phyloP scores from a whole-genome alignment of 108 stramenopile species.

The Epithemia pelagica region DNA sequence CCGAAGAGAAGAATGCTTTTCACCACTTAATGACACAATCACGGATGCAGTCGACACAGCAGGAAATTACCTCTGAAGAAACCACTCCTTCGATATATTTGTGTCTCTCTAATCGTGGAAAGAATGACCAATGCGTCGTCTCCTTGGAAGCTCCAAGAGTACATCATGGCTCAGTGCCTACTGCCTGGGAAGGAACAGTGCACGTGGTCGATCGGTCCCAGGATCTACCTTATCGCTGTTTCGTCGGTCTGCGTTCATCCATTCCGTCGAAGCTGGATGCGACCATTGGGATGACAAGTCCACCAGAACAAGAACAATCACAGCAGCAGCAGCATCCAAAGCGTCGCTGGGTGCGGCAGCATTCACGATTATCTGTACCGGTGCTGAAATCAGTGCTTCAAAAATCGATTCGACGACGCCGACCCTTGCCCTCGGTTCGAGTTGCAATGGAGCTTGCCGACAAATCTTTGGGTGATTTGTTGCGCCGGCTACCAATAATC shows the following conservation, averaged over 20 bases:
- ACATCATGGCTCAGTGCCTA: not conserved
- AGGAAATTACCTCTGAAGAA: not conserved
- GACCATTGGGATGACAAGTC: conserved; percentile 23
- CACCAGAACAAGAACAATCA: conserved; percentile 11
- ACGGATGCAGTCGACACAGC: conserved; percentile 20
- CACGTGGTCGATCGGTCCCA: conserved; percentile 10
- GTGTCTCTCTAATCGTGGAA: not conserved
- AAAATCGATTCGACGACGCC: conserved; percentile 71
- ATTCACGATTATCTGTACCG: conserved; percentile 63
- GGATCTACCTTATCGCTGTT: conserved; percentile 1
- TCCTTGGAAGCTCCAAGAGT: not conserved
- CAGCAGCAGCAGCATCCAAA: not conserved
- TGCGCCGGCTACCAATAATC: conserved; percentile 85
- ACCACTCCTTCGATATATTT: not conserved
- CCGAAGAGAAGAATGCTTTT: conserved; percentile 30
- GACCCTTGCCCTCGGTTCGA: conserved; percentile 68
- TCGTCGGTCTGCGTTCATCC: not conserved
- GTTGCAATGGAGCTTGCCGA: conserved; percentile 80
- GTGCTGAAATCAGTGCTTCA: conserved; percentile 84
- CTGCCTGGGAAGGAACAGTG: not conserved
- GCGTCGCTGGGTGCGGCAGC: conserved; percentile 36
- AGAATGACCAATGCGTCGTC: not conserved
- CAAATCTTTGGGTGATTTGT: conserved; percentile 51
- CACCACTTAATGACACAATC: conserved; percentile 51
- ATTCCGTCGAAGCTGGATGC: conserved; percentile 25